phyloP scores from a whole-genome alignment of 257 asterid species.

The Solanum piurae region DNA sequence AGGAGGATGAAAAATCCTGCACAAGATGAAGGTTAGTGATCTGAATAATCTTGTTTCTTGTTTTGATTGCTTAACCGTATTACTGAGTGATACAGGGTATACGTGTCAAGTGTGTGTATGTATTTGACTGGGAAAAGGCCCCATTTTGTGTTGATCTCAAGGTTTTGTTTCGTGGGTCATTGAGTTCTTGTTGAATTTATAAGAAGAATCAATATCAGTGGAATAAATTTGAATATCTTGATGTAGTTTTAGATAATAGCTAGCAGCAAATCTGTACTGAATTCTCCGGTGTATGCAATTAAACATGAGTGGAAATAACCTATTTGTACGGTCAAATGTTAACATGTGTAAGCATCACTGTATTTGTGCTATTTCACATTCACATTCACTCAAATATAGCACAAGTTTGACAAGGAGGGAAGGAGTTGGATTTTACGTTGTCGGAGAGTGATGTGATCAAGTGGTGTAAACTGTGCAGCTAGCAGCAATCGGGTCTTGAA shows the following conservation, averaged over 20 bases:
- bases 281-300: background rate
- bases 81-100: background rate
- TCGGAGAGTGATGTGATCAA: background rate
- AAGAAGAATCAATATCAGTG: background rate
- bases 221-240: background rate
- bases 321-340: background rate
- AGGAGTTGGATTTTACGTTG: background rate
- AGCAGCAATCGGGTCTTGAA: background rate
- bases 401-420: background rate
- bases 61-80: background rate
- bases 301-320: background rate
- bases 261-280: background rate
- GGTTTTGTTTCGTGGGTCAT: background rate
- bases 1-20: slow-evolving; percentile 55
- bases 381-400: background rate
- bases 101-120: background rate
- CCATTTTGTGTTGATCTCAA: background rate
- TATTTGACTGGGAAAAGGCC: background rate
- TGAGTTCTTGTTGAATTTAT: background rate
- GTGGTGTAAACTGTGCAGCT: background rate
- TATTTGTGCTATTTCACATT: background rate
- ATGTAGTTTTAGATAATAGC: background rate
- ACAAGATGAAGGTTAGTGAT: slow-evolving; percentile 58
- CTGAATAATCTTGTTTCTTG: background rate
- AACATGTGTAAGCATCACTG: background rate